Conservation (phyloP, 306 rosid genomes). For the Casuarina equisetifolia region DNA sequence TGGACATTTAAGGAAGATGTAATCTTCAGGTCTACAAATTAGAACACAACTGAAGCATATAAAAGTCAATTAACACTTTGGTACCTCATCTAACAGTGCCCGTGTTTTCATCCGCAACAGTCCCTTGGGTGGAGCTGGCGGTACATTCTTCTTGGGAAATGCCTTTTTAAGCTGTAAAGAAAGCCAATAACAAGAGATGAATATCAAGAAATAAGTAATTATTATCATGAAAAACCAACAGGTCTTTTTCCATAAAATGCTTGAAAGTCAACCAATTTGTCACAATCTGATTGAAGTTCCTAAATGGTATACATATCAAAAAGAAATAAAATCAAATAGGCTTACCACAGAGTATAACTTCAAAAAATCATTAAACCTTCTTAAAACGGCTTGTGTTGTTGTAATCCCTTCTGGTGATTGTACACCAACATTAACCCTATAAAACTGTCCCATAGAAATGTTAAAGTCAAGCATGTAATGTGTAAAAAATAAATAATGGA, state of each 20-base stretch:
- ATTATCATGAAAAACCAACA: constrained; percentile 17
- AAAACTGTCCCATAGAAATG: constrained; percentile 88
- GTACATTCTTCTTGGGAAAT: constrained; percentile 77
- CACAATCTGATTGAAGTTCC: constrained; percentile 13
- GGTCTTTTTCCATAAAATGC: constrained; percentile 2
- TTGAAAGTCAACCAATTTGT: not conserved
- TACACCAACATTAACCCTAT: constrained; percentile 95
- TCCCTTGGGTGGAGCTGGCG: constrained; percentile 94
- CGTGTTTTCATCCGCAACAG: constrained; percentile 82
- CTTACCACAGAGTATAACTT: constrained; percentile 84
- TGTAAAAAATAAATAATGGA: constrained; percentile 15
- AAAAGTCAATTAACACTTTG: constrained; percentile 27
- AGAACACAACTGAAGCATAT: constrained; percentile 21
- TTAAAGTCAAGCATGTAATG: constrained; percentile 44
- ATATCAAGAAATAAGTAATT: constrained; percentile 26
- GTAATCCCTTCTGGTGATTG: constrained; percentile 92
- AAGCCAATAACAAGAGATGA: constrained; percentile 24
- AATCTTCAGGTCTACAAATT: constrained; percentile 23
- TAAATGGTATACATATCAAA: constrained; percentile 12
- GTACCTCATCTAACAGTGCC: constrained; percentile 91
- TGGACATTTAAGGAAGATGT: constrained; percentile 26
- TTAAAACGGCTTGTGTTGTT: constrained; percentile 55
- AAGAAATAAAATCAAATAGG: constrained; percentile 23
- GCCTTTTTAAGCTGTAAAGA: constrained; percentile 70
- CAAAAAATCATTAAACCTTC: constrained; percentile 96